Base-by-base conservation (phyloP, 2,329 filamentous ascomycete genomes). In the Teratosphaeria viscida region DNA sequence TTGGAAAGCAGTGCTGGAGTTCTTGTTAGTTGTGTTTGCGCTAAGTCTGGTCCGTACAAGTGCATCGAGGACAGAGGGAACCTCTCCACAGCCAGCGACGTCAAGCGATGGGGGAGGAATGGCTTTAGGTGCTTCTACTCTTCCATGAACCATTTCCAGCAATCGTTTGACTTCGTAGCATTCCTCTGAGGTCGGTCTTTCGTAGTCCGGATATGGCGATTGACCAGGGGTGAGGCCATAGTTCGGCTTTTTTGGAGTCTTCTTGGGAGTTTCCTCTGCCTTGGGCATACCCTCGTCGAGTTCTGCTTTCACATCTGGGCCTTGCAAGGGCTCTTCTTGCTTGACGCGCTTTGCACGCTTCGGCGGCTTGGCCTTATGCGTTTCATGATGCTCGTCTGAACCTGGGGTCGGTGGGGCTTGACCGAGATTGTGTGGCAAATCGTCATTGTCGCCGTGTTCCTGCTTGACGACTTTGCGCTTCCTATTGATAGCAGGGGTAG, bases 81-180 rank as follows among this genome's bases (percentile, higher is more conserved):
- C 83, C 70, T 86, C 84, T 37, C 84, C 84, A 63, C 84, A 87
- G 19, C 90, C 90, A 12, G 90, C 84, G 3, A 89, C 79, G 7
- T 84, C 83, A 5, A 88, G 77, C 19, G 43, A 49, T 0, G 89
- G 87, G 4, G 82, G 77, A 0, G 88, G 87, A 8, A 92, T 83
- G 1, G 78, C 81, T n/a, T 82, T 77, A 0, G 90, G 90, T 1
- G 82, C 79, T 54, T 77, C 76, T 14, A 87, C 80, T 58, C 83
- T 78, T 1, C 87, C 88, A 67, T 95, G 89, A 0, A 84, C 71
- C 12, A 78, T 77, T 1, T 84, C 81, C 0, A 95, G 80, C 2
- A 92, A 76, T 0, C 77, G 75, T 59, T 85, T 82, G 4, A 92
- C 87, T 66, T 87, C 80, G 63, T 86, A 79, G 68, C 89, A 92